Conservation (phyloP, 2,329 filamentous ascomycete species). For the Neofusicoccum sp. region DNA sequence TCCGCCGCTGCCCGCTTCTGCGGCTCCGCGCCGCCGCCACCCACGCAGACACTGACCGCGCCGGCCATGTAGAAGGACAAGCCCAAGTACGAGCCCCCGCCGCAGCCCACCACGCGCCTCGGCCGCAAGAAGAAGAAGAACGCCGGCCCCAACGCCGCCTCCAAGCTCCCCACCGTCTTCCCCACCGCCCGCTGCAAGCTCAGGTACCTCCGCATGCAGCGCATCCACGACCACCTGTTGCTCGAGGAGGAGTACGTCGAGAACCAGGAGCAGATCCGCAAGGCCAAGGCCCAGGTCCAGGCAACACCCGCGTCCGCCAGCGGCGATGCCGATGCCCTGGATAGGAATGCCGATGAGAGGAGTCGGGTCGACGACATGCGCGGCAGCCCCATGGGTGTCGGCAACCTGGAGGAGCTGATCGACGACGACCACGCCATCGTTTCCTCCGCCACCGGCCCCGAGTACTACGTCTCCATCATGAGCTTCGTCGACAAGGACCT, state of each 20-base stretch:
- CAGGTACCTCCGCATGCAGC: conserved; percentile 94
- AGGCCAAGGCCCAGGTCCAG: conserved; percentile 72
- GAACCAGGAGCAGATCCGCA: conserved; percentile 94
- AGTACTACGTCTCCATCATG: conserved; percentile 99
- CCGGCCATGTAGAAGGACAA: conserved; percentile 80
- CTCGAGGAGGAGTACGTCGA: conserved; percentile 98
- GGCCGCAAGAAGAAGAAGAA: conserved; percentile 98
- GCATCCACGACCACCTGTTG: conserved; percentile 94
- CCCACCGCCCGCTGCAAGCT: conserved; percentile 97
- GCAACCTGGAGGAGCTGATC: conserved; percentile 96
- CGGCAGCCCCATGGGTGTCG: conserved; percentile 97
- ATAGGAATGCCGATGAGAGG: conserved; percentile 91
- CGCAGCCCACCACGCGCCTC: conserved; percentile 92
- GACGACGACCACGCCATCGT: conserved; percentile 99
- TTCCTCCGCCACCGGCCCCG: conserved; percentile 91
- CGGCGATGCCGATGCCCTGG: conserved; percentile 71
- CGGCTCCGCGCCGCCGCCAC: neutral
- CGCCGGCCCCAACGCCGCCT: conserved; percentile 86
- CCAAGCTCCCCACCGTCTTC: conserved; percentile 91
- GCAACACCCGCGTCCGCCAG: conserved; percentile 60
- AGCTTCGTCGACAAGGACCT: conserved; percentile 99
- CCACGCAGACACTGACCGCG: conserved; percentile 6
- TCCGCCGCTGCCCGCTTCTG: neutral
- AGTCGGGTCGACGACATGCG: conserved; percentile 97
- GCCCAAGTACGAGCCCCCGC: conserved; percentile 99